Percentiles rank a stretch among this genome's conserved stretches.
phyloP scores from a whole-genome alignment of 1,284 basidiomycete genomes.

The Ustilago cynodontis region DNA sequence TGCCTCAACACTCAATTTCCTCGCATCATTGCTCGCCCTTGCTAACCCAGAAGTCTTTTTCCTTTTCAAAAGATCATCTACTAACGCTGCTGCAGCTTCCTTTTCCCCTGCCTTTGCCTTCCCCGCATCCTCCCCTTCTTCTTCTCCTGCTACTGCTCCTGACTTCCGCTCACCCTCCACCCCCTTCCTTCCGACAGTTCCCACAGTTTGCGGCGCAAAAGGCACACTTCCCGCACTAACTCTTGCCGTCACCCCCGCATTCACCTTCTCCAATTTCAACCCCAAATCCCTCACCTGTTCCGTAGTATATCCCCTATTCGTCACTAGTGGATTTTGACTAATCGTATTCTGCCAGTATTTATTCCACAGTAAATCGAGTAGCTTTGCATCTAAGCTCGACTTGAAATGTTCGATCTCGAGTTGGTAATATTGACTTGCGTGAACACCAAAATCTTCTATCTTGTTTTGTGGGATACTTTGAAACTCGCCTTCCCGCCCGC shows the following conservation, averaged over 20 bases:
- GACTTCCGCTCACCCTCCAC: neutral
- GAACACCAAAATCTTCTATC: slow-evolving; percentile 78
- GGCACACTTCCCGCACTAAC: neutral
- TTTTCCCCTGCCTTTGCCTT: neutral
- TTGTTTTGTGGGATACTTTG: slow-evolving; percentile 86
- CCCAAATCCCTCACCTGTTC: slow-evolving; percentile 88
- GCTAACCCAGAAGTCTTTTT: slow-evolving; percentile 10
- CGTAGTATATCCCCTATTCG: slow-evolving; percentile 89
- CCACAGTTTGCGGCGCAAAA: neutral
- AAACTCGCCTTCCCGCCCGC: slow-evolving; percentile 76
- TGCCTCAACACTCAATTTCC: slow-evolving; percentile 85
- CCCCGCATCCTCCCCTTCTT: neutral
- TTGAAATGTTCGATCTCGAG: slow-evolving; percentile 96
- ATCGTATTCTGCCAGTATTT: slow-evolving; percentile 99
- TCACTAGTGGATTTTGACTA: slow-evolving; percentile 87
- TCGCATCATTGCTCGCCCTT: slow-evolving; percentile 72
- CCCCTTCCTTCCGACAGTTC: neutral
- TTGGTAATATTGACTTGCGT: slow-evolving; percentile 95
- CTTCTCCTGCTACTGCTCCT: neutral
- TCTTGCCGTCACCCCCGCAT: neutral
- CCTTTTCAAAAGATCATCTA: slow-evolving; percentile 6
- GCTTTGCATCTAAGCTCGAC: slow-evolving; percentile 83
- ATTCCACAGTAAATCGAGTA: slow-evolving; percentile 94
- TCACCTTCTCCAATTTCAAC: slow-evolving; percentile 77
- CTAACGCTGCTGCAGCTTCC: neutral